Evolutionary conservation across 768 basidiomycete species (phyloP), one percentile per base, ranked within the genome.

Genomic region (Termitomyces heimii): DNA sequence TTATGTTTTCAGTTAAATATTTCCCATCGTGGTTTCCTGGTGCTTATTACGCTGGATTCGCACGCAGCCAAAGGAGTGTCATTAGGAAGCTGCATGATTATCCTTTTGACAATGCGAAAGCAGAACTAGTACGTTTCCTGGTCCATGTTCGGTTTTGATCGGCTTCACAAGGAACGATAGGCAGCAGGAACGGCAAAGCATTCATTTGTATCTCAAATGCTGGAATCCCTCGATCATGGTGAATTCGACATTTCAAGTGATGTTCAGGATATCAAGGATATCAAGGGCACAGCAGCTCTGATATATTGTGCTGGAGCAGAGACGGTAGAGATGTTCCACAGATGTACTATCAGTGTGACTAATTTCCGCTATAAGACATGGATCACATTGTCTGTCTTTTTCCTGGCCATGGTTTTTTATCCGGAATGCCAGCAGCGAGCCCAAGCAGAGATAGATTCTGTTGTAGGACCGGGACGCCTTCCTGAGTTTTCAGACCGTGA

Each of bases 21-120:
- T 51, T 75, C 10, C 73, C 73, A 7, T 55, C 62, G 2, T 74
- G 73, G 73, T 67, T 73, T 46, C 71, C 71, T 8, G 68, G 72
- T 14, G 52, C 65, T 7, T 57, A 65, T 46, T 68, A 64, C 26
- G 63, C 60, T 2, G 48, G 29, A 12, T 61, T 57, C 18, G 69
- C 71, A 20, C 31, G 55, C 5, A 51, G 64, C 5, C 37, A 58
- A 16, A 44, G 12, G 18, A 39, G 46, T 1, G 45, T 6, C 16
- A 42, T 61, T 1, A 55, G 66, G n/a, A 48, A 62, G 20, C 62
- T 75, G 62, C 60, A 65, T 43, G 62, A 75, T 28, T 62, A 64
- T 28, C 75, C 75, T 3, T 72, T 67, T 49, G 61, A 67, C 5
- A 60, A 64, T 9, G 66, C 71, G 9, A 66, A 71, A 62, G 53